These are phyloP conservation scores for Endogone sp. DNA, from an alignment of 192 early-diverging fungal genomes.

Conservation along the genomic window DNA sequence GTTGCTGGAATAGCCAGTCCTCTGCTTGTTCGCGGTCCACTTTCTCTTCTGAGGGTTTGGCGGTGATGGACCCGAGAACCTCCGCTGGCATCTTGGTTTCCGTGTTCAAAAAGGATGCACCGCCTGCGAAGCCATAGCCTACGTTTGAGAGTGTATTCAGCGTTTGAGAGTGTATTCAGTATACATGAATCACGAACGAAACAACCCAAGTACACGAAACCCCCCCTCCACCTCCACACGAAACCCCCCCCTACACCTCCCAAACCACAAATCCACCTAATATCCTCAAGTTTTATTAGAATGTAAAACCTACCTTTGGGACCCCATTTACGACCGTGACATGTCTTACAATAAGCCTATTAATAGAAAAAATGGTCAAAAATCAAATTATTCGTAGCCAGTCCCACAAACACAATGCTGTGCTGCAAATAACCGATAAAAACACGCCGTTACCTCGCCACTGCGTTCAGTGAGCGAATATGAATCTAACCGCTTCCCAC, in stretches of 20 bases:
- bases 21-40: neutral
- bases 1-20: neutral
- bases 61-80: neutral
- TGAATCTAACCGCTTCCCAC: slow-evolving; percentile 53
- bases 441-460: slow-evolving; percentile 36
- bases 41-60: neutral
- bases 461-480: slow-evolving; percentile 45
- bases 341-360: slow-evolving; percentile 54
- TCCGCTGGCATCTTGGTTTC: slow-evolving; percentile 23
- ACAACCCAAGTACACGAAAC: too few relatives aligned
- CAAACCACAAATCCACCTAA: too few relatives aligned
- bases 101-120: slow-evolving; percentile 24
- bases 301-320: slow-evolving; percentile 51
- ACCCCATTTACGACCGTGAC: slow-evolving; percentile 51
- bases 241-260: neutral
- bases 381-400: neutral
- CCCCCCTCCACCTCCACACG: too few relatives aligned
- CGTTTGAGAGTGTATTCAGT: too few relatives aligned
- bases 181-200: too few relatives aligned
- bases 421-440: neutral
- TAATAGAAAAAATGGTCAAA: neutral
- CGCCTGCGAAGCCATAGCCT: slow-evolving; percentile 14
- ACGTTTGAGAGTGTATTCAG: neutral
- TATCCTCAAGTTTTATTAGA: too few relatives aligned
- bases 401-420: neutral